These are phyloP conservation scores for Cladophialophora exuberans DNA, from an alignment of 2,329 filamentous ascomycete species.

Conservation along the genomic window DNA sequence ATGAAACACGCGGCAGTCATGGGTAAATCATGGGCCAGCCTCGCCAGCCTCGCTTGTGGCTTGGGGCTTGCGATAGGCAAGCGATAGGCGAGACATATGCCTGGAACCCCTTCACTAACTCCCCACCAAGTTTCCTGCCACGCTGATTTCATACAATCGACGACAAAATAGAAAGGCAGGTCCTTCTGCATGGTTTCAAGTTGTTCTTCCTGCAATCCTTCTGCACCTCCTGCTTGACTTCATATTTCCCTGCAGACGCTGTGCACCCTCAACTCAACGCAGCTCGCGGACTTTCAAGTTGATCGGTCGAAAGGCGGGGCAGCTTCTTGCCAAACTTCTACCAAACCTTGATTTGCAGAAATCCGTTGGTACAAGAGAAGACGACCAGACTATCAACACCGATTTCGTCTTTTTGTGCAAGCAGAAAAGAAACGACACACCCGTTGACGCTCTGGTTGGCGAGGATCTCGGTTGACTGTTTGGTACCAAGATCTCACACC, in stretches of 20 bases:
- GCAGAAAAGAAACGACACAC: too few relatives aligned
- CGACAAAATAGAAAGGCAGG: conserved; percentile 13
- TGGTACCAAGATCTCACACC: neutral
- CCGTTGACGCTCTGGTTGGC: neutral
- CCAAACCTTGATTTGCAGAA: too few relatives aligned
- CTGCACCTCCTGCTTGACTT: neutral
- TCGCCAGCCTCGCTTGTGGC: conserved; percentile 12
- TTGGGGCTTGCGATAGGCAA: conserved; percentile 13
- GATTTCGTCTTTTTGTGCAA: too few relatives aligned
- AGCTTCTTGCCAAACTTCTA: too few relatives aligned
- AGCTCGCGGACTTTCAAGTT: neutral
- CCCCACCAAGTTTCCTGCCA: conserved; percentile 6
- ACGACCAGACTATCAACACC: too few relatives aligned
- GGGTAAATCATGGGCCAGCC: neutral
- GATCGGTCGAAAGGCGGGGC: neutral
- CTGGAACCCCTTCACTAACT: too few relatives aligned
- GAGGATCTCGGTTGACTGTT: neutral
- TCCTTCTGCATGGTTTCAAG: neutral
- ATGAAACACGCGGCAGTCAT: conserved; percentile 1
- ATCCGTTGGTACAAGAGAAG: too few relatives aligned
- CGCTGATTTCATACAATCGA: conserved; percentile 5
- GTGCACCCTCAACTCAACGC: neutral
- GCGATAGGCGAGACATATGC: too few relatives aligned
- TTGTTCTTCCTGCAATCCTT: conserved; percentile 6
- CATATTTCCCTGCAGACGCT: neutral